Percentiles rank a stretch among this genome's conserved stretches.
Evolutionary conservation across 306 rosid genomes (phyloP).

Genomic region (Casuarina glauca): DNA sequence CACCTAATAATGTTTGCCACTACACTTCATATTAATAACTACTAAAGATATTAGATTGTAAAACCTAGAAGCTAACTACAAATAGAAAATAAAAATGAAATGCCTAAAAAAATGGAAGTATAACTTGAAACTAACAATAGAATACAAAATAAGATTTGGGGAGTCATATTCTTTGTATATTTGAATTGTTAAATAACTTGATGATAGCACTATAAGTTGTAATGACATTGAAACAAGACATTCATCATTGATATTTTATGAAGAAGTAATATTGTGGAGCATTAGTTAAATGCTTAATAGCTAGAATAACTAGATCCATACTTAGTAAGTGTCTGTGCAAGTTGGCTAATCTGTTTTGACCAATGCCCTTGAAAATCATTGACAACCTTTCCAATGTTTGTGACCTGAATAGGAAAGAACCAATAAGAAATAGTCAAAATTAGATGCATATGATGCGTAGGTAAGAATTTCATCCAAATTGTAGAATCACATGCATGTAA

Average conservation of each 20-base stretch:
- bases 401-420: constrained; percentile 20
- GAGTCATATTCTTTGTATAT: neutral
- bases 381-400: constrained; percentile 24
- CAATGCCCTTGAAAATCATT: constrained; percentile 16
- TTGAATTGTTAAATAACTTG: neutral
- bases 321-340: constrained; percentile 7
- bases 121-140: neutral
- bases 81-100: neutral
- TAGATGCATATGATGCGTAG: neutral
- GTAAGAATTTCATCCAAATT: too few species aligned
- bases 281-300: neutral
- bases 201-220: neutral
- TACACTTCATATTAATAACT: neutral
- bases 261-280: neutral
- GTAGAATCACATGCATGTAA: too few species aligned
- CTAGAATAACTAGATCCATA: constrained; percentile 3
- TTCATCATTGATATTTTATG: neutral
- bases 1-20: neutral
- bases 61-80: neutral
- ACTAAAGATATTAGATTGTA: neutral
- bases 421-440: neutral
- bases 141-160: neutral
- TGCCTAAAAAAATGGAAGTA: neutral
- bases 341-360: constrained; percentile 21
- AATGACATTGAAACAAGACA: neutral